Base-by-base conservation (phyloP, 2,329 filamentous ascomycete species). In the Didymella exigua region DNA sequence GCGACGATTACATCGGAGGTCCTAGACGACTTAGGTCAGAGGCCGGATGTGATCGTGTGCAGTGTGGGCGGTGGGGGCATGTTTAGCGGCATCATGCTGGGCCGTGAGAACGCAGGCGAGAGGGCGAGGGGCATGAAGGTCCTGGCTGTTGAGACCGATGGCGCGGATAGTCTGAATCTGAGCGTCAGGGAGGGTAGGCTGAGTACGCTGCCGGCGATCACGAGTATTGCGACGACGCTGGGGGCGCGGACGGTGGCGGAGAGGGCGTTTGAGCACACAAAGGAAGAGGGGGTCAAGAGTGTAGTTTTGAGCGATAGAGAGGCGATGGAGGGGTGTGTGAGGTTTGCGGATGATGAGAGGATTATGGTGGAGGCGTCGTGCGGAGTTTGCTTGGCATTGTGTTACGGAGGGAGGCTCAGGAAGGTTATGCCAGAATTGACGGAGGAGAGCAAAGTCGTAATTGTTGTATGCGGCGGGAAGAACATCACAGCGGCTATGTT, bases 361-460 rank as follows among this genome's bases (percentile, higher is more conserved):
- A 77, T 92, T 42, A 77, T 96, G 43, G 90, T 96, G 2, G 93
- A 97, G 78, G 80, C 87, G 34, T 86, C 91, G 0, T 96, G 93
- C 72, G 91, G 92, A 0, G 91, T 93, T 2, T 87, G 86, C 40
- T 73, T 96, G 14, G 89, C 88, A 1, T 71, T 84, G 6, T 85
- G 81, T 49, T 91, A 90, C 66, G 82, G 82, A 26, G 85, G 82
- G 0, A 75, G 82, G 36, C 68, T 95, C 67, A 81, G 84, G 67
- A 77, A 80, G 63, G 73, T 65, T 7, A 49, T 84, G 16, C 60
- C 62, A n/a, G 33, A 45, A 24, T 21, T 68, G 42, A 75, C 90
- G 0, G 84, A 87, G 38, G 79, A 82, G 36, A 88, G 85, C 71
- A 90, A 89, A 59, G 83, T 96, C 5, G 91, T 96, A 2, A 78